Conservation (phyloP, 306 rosid species). For the Cucurbita argyrosperma region DNA sequence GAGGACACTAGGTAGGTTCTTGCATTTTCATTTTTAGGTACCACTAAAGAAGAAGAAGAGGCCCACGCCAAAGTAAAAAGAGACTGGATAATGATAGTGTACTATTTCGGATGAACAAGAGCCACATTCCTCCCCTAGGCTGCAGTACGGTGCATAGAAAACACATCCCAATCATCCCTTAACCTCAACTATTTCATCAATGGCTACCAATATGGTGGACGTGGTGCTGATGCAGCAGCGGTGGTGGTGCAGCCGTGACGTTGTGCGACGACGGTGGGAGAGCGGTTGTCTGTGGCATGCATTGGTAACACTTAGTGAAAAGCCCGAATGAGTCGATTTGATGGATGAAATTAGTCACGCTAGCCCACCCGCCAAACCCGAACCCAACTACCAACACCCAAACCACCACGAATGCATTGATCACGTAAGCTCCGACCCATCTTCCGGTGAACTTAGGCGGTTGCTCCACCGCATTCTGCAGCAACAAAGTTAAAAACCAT, state of each 20-base stretch:
- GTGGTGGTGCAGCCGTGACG: constrained; percentile 33
- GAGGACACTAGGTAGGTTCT: not conserved
- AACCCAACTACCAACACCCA: constrained; percentile 89
- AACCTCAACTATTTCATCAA: not conserved
- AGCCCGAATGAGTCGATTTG: constrained; percentile 90
- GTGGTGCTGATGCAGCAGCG: constrained; percentile 35
- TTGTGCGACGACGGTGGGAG: constrained; percentile 15
- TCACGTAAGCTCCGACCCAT: constrained; percentile 62
- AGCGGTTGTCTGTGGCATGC: constrained; percentile 24
- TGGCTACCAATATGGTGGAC: constrained; percentile 10
- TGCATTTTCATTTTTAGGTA: not conserved
- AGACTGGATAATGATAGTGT: not conserved
- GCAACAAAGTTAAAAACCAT: not conserved
- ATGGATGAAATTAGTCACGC: constrained; percentile 68
- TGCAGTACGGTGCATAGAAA: not conserved
- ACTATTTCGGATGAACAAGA: not conserved
- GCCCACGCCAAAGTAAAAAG: not conserved
- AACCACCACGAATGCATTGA: constrained; percentile 64
- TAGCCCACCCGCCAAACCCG: constrained; percentile 99
- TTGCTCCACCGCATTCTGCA: constrained; percentile 91
- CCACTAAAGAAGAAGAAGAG: not conserved
- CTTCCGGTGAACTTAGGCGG: constrained; percentile 76
- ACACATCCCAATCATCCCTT: not conserved
- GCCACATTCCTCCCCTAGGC: not conserved
- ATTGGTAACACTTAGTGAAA: constrained; percentile 92